Evolutionary conservation across 352 stramenopile species (phyloP), one percentile per base, ranked within the genome.

Genomic region (Phytophthora megakarya): DNA sequence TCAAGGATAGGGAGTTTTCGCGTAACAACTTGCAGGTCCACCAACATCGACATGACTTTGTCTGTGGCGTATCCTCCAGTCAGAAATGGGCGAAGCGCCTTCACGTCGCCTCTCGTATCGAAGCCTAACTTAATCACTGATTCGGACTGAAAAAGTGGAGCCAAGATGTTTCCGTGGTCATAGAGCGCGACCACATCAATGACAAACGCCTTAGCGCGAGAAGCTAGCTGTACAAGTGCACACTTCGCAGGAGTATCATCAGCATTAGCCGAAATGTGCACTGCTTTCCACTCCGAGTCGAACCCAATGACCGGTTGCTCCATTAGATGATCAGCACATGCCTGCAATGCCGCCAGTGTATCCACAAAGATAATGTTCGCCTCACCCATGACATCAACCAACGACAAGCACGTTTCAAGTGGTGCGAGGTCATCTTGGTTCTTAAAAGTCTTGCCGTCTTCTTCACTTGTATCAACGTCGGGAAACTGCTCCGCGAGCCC

Each of bases 201-300:
- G 13, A 94, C 81, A 53, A 86, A 94, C 10, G 70, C 80, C 13
- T 76, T 78, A 8, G 79, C 58, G 7, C 58, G 54, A 2, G 81
- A 89, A n/a, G 86, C 78, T 40, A 94, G 44, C 60, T 94, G 86
- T 38, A 92, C 16, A 25, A 90, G 60, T 19, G 85, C 81, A 53
- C 82, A 92, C 2, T 76, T 76, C 5, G 75, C 74, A 23, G 32
- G 42, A 3, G 43, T 16, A 15, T 62, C 30, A n/a, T 57, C 37
- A 1, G 49, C 18, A 1, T 23, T 43, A 32, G 67, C 35, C 11
- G 65, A 67, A 33, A 72, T 62, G 22, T 84, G 73, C n/a, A 74
- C 59, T 8, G 78, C 61, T 26, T 88, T 90, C 86, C 86, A 94
- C 59, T 94, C 86, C 16, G 80, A 90, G 68, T 94, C 86, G 40